phyloP scores from a whole-genome alignment of 1,284 basidiomycete species.

The Puccinia coronata region DNA sequence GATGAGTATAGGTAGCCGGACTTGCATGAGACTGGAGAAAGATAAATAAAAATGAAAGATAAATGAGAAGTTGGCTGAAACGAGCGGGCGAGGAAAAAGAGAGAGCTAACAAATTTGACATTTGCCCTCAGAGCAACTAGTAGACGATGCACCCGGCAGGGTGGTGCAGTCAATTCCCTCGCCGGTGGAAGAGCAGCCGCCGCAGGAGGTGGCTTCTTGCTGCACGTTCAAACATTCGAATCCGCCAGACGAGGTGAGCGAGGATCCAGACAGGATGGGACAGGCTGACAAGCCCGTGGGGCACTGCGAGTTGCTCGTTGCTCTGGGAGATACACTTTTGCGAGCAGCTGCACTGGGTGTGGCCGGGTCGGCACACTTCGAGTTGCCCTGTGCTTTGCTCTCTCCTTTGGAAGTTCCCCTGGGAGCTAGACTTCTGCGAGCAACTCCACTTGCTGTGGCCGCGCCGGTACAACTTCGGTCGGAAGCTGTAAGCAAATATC shows the following conservation, averaged over 20 bases:
- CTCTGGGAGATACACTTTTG: slow-evolving; percentile 5
- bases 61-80: too few relatives aligned
- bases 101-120: slow-evolving; percentile 28
- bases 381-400: too few relatives aligned
- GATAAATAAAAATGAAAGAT: not conserved
- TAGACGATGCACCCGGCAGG: not conserved
- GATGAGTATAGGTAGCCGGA: not conserved
- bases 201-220: slow-evolving; percentile 22
- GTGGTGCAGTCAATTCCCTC: slow-evolving; percentile 17
- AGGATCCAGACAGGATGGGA: not conserved
- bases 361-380: slow-evolving; percentile 10
- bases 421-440: too few relatives aligned
- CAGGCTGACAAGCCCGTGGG: slow-evolving; percentile 10
- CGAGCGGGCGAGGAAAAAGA: not conserved
- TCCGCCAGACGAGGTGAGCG: not conserved
- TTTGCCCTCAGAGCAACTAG: slow-evolving; percentile 15
- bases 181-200: slow-evolving; percentile 12
- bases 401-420: too few relatives aligned
- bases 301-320: not conserved
- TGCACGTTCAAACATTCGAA: slow-evolving; percentile 25
- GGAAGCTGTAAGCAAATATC: not conserved
- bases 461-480: slow-evolving; percentile 31
- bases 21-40: slow-evolving; percentile 11
- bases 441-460: not conserved
- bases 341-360: slow-evolving; percentile 3